Base-by-base conservation (phyloP, 208 protist genomes). In the Leishmania turanica region DNA sequence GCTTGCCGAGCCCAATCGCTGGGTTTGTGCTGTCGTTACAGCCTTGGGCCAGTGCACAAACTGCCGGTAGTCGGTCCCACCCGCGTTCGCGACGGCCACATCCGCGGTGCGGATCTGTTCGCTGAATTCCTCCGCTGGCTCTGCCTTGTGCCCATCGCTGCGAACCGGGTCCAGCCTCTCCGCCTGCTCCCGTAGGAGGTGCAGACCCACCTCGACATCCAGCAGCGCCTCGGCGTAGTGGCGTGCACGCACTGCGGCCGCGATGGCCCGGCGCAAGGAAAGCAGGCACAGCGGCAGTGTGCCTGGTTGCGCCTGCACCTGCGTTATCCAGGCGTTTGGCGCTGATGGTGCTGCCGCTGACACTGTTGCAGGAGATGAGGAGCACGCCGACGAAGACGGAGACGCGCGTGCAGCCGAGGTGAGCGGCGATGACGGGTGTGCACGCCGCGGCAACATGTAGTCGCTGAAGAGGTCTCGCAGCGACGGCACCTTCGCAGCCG, bases 161-260 rank as follows among this genome's bases (percentile, higher is more conserved):
- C 7, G 53, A 45, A 51, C 49, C 49, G 47, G 13, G 72, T 24
- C 51, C 27, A 24, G 72, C 13, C 17, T 60, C 72, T 42, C 31
- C 31, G 15, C 51, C 9, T 77, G 80, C 45, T 37, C 37, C 45
- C 49, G n/a, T 5, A 85, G 77, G 15, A 85, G 77, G 24, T 64
- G 66, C 53, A 81, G 64, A 4, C 56, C 82, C 5, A 78, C 42
- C 21, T 78, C 71, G 34, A 64, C 69, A 31, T 81, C 51, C 3
- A 60, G 64, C 31, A 85, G 82, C 53, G 82, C 82, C 37, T 85
- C 82, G 3, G 60, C 77, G 64, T 85, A 58, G 77, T 78, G 64
- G 4, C 49, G 40, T 40, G 70, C 42, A 1, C 72, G 54, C 72
- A 85, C 82, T 24, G 82, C 82, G 6, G 82, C 77, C 31, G 82